Evolutionary conservation across 2,329 filamentous ascomycete genomes (phyloP), one percentile per base, ranked within the genome.

Genomic region (Claviceps maximensis): DNA sequence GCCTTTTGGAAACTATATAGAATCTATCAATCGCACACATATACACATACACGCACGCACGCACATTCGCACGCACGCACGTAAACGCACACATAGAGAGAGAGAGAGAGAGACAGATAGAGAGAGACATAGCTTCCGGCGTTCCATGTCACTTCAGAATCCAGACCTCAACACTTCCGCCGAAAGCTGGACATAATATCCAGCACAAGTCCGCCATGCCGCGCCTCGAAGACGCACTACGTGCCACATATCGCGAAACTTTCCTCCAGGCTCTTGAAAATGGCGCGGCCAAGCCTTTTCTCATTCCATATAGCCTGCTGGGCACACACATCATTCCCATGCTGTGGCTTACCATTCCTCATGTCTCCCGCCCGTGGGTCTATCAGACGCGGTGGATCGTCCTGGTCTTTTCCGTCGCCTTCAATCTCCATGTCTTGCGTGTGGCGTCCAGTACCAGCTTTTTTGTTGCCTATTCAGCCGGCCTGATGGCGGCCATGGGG

Each of bases 331-430:
- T 79, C 44, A 52, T 84, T 2, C 76, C 78, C 0, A 63, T 73
- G 1, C 56, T 79, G 3, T 84, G 80, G 63, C 71, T 84, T 15
- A 66, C 74, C 49, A 69, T 83, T 55, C 77, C 79, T 1, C 79
- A 83, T 59, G 68, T 63, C 33, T 65, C 67, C 2, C 68, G 72
- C 9, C 72, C 72, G 5, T 77, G 74, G 74, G 58, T 81, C 12
- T 78, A 77, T 58, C 66, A 60, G 9, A 69, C 71, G 33, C 60
- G 68, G 49, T 82, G 76, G 72, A 63, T 72, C 13, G 69, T 83
- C 21, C 64, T 77, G 52, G 69, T 66, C 8, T 60, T 68, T 9
- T 65, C 76, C 36, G 52, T 72, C 31, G 60, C 59, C 19, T 73
- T 77, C 55, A 73, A 80, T 57, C 47, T 67, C 31, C 58, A 74